A percentile compares a stretch with the other conserved stretches of the same genome.
Conservation (phyloP, 768 basidiomycete species). For the Macrocybe gigantea region DNA sequence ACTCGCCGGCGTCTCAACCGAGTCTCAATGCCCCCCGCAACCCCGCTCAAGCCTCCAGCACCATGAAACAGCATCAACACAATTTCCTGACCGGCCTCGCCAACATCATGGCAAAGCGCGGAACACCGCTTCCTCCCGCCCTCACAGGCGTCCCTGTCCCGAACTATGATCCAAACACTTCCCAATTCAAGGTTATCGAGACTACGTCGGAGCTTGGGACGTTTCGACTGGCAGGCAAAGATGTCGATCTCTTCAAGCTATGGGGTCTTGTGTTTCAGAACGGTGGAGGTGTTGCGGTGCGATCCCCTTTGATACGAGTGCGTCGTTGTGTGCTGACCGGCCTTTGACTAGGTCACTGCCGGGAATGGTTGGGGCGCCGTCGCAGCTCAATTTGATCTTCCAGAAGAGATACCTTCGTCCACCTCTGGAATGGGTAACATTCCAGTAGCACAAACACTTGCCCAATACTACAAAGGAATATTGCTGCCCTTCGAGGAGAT, state of each 20-base stretch:
- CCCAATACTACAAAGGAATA: slow-evolving; percentile 55
- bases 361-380: slow-evolving; percentile 54
- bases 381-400: slow-evolving; percentile 52
- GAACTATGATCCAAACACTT: slow-evolving; percentile 55
- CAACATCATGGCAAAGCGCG: slow-evolving; percentile 48
- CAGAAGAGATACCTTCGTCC: slow-evolving; percentile 42
- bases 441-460: slow-evolving; percentile 45
- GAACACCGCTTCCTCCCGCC: slow-evolving; percentile 67
- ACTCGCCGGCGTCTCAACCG: slow-evolving; percentile 35
- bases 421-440: slow-evolving; percentile 41
- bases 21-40: slow-evolving; percentile 28
- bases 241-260: slow-evolving; percentile 71
- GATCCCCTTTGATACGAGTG: slow-evolving; percentile 14
- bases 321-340: slow-evolving; percentile 10
- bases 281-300: slow-evolving; percentile 61
- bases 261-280: slow-evolving; percentile 55
- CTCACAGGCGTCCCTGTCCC: slow-evolving; percentile 57
- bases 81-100: slow-evolving; percentile 59
- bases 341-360: slow-evolving; percentile 33
- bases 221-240: slow-evolving; percentile 66
- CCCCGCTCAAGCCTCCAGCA: slow-evolving; percentile 23
- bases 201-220: slow-evolving; percentile 55
- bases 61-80: slow-evolving; percentile 50
- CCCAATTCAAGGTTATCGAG: slow-evolving; percentile 65
- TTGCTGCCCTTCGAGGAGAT: slow-evolving; percentile 69